Base-by-base conservation (phyloP, 2,329 filamentous ascomycete genomes). In the Penicillium vulpinum region DNA sequence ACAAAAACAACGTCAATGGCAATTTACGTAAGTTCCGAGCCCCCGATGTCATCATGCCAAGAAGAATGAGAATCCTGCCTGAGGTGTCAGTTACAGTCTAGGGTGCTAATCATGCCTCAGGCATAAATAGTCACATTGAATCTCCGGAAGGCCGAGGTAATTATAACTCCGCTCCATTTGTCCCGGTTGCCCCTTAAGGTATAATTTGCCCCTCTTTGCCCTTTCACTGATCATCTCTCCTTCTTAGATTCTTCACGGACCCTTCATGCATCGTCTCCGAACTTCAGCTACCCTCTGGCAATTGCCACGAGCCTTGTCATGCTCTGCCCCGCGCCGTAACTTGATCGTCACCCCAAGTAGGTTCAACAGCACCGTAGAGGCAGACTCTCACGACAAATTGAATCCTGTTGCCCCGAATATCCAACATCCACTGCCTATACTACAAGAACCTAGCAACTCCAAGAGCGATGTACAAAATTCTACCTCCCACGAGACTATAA, bases 21-120 rank as follows among this genome's bases (percentile, higher is more conserved):
- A 43, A 55, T 51, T 65, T 65, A 65, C 58, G 63, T 62, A 64
- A 64, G 51, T 36, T 16, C 39, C 49, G 26, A 11, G 10, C 11
- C 18, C n/a, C 29, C 18, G 29, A 48, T 35, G 45, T 36, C 45
- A 36, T 48, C 7, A 26, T 8, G 31, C 31, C 38, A 5, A 10
- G n/a, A 38, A 24, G 28, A 35, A 35, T 41, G 36, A 51, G 16
- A 26, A 7, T 10, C 0, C 4, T 15, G 49, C 38, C 49, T 51
- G n/a, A 44, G 49, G 49, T 51, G 18, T 29, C 0, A 26, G 2
- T n/a, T 10, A 2, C 2, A 2, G 50, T 31, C 39, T 55, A 22
- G 57, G 61, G 60, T 18, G 2, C 13, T 3, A 31, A 16, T 16
- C n/a, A n/a, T 35, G 31, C 31, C 31, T 35, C n/a, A 48, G 41